These are phyloP conservation scores for Terana coerulea DNA, from an alignment of 768 basidiomycete species.

Conservation along the genomic window DNA sequence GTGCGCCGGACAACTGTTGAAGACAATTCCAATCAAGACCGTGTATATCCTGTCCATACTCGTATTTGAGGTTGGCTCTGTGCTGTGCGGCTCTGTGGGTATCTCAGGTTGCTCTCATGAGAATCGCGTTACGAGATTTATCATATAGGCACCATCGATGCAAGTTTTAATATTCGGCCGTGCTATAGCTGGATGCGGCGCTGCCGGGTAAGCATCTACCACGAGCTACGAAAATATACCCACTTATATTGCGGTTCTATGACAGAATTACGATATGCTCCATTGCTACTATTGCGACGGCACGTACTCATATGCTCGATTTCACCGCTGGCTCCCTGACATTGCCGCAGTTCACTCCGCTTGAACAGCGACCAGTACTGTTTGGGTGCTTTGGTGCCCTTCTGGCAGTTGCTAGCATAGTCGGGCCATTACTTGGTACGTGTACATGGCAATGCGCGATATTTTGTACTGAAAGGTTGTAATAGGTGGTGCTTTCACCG, in stretches of 20 bases:
- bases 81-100: too few species aligned
- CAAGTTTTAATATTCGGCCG: background rate
- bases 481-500: conserved; percentile 3
- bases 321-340: background rate
- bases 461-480: too few species aligned
- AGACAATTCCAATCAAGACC: too few species aligned
- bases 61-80: too few species aligned
- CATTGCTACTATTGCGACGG: background rate
- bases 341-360: background rate
- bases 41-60: too few species aligned
- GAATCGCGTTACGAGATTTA: too few species aligned
- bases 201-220: background rate
- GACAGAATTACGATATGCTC: background rate
- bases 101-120: too few species aligned
- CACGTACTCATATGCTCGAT: background rate
- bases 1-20: too few species aligned
- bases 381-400: background rate
- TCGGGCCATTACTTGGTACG: background rate
- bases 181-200: background rate
- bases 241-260: background rate
- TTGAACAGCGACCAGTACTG: too few species aligned
- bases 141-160: conserved; percentile 1
- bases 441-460: background rate
- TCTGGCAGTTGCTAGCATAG: background rate
- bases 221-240: background rate